Base-by-base conservation (phyloP, 2,329 filamentous ascomycete species). In the Periconia digitata region DNA sequence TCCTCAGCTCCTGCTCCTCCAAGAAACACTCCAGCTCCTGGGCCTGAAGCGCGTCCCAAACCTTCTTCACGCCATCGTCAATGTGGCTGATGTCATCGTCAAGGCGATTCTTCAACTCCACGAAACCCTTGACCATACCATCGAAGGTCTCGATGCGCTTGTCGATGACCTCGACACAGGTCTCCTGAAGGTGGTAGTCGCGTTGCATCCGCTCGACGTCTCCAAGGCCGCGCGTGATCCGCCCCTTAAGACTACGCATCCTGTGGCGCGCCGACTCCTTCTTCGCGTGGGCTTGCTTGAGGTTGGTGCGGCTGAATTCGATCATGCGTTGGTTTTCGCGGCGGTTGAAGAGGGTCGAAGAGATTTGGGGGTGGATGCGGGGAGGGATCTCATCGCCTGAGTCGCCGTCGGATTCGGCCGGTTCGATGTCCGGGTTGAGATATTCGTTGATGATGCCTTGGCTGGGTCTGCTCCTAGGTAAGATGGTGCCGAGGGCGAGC, bases 301-400 rank as follows among this genome's bases (percentile, higher is more conserved):
- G 12, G 13, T 12, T 13, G 2, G 8, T n/a, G 18, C 29, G 27
- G 20, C 35, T 12, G 15, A 17, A 32, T 2, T 12, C 18, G 12
- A 43, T 18, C 41, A 43, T 43, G 8, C 21, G 16, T 6, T n/a
- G 34, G 8, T 8, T 34, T 13, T 18, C 6, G n/a, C n/a, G 5
- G n/a, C 27, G 41, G 13, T 23, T 10, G 4, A 21, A 16, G 13
- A 50, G 48, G 8, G 46, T 22, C 18, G 17, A 29, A 18, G 37
- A 13, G 6, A 40, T 20, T 13, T 43, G 29, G 5, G 12, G 8
- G 8, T 43, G 41, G 21, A 50, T 29, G 13, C 22, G 18, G 6
- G 17, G n/a, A 5, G 48, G 48, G 17, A 50, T 50, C 34, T 50
- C 48, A 36, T 50, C 48, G 8, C 48, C 48, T 2, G 48, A 50